Evolutionary conservation across 2,329 filamentous ascomycete species (phyloP).

Genomic region (Arthrocladium fulminans): DNA sequence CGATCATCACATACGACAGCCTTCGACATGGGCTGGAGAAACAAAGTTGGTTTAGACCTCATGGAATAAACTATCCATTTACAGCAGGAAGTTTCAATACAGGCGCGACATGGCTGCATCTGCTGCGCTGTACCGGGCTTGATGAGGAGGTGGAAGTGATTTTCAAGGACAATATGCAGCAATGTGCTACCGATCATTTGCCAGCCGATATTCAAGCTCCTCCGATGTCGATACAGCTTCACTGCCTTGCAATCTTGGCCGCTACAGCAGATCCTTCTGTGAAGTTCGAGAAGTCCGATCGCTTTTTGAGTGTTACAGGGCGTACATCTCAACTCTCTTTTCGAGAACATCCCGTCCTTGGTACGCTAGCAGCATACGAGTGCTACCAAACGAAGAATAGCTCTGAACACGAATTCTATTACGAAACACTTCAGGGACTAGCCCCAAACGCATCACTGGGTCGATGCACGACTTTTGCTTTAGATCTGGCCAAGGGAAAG

Average conservation of each 20-base stretch:
- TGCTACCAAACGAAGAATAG: constrained; percentile 1
- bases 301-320: constrained; percentile 8
- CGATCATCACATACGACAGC: not conserved
- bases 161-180: not conserved
- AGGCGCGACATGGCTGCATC: not conserved
- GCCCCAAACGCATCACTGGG: not conserved
- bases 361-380: constrained; percentile 13
- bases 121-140: not conserved
- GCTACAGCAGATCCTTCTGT: constrained; percentile 8
- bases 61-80: not conserved
- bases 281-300: not conserved
- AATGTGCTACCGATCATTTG: constrained; percentile 11
- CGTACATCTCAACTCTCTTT: constrained; percentile 10
- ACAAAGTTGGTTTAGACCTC: not conserved
- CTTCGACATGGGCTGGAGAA: not conserved
- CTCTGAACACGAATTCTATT: not conserved
- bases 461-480: not conserved
- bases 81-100: not conserved
- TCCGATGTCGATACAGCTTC: constrained; percentile 8
- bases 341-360: constrained; percentile 15
- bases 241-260: constrained; percentile 12
- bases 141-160: not conserved
- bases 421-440: not conserved
- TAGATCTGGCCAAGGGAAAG: not conserved
- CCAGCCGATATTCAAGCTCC: constrained; percentile 14